phyloP scores from a whole-genome alignment of 2,329 filamentous ascomycete species.

The Blastomyces emzantsi region DNA sequence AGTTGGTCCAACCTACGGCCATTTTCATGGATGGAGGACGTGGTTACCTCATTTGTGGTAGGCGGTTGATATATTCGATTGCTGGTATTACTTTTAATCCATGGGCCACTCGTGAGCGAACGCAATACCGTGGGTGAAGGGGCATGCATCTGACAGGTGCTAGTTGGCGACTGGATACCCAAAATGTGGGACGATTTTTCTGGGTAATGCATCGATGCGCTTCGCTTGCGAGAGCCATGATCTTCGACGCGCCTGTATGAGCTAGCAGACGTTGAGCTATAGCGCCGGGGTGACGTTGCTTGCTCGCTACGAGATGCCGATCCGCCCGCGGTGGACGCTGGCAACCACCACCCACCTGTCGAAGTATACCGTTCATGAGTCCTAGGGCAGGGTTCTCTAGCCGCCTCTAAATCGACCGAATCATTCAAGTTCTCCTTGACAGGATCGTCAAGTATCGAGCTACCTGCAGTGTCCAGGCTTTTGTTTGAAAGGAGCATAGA shows the following conservation, averaged over 20 bases:
- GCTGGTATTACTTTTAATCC: neutral
- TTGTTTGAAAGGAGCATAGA: conserved; percentile 6
- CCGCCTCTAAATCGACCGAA: neutral
- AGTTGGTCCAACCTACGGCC: neutral
- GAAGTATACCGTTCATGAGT: neutral
- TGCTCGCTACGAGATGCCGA: neutral
- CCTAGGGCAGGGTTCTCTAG: neutral
- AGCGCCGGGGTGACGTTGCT: neutral
- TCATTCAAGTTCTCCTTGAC: neutral
- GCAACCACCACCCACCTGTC: neutral
- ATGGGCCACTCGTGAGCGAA: neutral
- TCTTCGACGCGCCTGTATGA: neutral
- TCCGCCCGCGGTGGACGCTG: neutral
- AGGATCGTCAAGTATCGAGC: conserved; percentile 8
- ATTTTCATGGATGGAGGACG: neutral
- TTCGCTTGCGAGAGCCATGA: neutral
- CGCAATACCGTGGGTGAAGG: neutral
- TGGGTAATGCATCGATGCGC: conserved; percentile 1
- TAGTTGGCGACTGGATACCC: neutral
- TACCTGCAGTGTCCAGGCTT: conserved; percentile 9
- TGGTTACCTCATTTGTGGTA: neutral
- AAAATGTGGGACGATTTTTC: neutral
- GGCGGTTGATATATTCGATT: neutral
- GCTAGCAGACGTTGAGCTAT: neutral
- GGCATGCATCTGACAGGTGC: neutral